These are phyloP conservation scores for Prunus davidiana DNA, from an alignment of 306 rosid species.

Conservation along the genomic window DNA sequence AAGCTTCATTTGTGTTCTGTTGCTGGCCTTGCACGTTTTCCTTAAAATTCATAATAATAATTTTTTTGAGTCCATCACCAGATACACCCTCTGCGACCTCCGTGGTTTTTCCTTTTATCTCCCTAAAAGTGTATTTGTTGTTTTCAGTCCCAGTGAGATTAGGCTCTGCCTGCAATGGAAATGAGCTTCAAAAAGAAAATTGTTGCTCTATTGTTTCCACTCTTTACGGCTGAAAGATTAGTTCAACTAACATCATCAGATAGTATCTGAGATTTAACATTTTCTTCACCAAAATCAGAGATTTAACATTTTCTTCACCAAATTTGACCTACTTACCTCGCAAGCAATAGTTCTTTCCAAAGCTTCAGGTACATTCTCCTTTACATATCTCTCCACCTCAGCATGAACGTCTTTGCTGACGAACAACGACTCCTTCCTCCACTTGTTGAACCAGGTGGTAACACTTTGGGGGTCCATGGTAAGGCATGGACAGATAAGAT, in stretches of 20 bases:
- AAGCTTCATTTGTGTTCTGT: background rate
- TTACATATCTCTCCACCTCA: slow-evolving; percentile 41
- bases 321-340: slow-evolving; percentile 30
- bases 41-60: background rate
- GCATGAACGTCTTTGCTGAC: background rate
- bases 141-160: background rate
- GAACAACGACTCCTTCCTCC: slow-evolving; percentile 20
- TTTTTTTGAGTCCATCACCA: background rate
- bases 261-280: background rate
- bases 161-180: background rate
- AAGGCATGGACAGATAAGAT: slow-evolving; percentile 23
- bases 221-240: too few species aligned
- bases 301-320: background rate
- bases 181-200: background rate
- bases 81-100: background rate
- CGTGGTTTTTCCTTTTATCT: background rate
- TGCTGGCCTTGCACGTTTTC: slow-evolving; percentile 9
- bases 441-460: slow-evolving; percentile 17
- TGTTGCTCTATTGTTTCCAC: background rate
- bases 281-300: background rate
- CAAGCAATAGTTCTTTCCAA: slow-evolving; percentile 35
- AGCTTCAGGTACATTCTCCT: slow-evolving; percentile 49
- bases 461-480: slow-evolving; percentile 13
- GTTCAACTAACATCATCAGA: background rate
- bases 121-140: background rate